Evolutionary conservation across 768 basidiomycete species (phyloP), one percentile per base, ranked within the genome.

Genomic region (Mycena belliarum): DNA sequence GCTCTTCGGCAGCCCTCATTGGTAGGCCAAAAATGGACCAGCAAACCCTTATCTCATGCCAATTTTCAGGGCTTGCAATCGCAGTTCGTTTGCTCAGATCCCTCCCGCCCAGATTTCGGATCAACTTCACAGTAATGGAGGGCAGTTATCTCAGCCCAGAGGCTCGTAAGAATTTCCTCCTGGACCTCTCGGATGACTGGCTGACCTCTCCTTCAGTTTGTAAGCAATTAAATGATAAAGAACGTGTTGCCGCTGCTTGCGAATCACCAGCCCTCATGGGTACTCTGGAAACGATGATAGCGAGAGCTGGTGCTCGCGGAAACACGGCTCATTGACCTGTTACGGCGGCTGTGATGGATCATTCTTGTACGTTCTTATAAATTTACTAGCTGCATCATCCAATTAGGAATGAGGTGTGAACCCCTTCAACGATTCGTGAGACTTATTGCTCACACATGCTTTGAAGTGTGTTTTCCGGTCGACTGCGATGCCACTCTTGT

Each of bases 211-310:
- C 32, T 23, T 4, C 37, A 50, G 49, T 50, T 11, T 50, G 49
- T 37, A 50, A 50, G 16, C 49, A 50, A 18, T 50, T 50, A 15
- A 50, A 50, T 20, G 49, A 50, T n/a, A 50, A 50, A 26, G 49
- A 50, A 20, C 49, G 49, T 10, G 49, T 50, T 11, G 37, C 49
- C 3, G 49, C 37, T 12, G 49, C 49, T 50, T 50, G 49, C 7
- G 49, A 50, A 50, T 50, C 49, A 5, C 37, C 49, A 20, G 49
- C 49, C 25, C 18, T 50, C 2, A 50, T 50, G 37, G 16, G 15
- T 5, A 50, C 49, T 40, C 40, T 50, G 49, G 37, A 50, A 6
- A 50, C 49, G 3, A 50, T 50, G 37, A 50, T 50, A 3, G 37
- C 12, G 37, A 18, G 14, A 3, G 49, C 37, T 10, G 37, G 37